phyloP scores from a whole-genome alignment of 768 basidiomycete species.

The Pleurotus citrinopileatus region DNA sequence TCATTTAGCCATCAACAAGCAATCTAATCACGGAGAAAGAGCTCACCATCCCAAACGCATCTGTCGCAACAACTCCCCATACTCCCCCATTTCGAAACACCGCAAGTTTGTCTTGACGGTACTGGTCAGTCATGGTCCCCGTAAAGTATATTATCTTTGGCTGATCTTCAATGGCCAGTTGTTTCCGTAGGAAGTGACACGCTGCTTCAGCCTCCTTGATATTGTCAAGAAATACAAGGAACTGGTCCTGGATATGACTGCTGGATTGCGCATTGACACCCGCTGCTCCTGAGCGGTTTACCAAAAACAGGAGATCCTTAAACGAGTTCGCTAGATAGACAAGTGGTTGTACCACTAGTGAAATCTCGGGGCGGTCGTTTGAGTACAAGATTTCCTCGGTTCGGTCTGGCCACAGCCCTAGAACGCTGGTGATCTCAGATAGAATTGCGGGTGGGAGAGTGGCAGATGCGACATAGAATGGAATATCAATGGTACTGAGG shows the following conservation, averaged over 20 bases:
- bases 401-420: slow-evolving; percentile 9
- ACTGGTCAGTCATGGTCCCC: slow-evolving; percentile 24
- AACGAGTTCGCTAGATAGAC: slow-evolving; percentile 11
- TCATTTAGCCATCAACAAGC: background rate
- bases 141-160: slow-evolving; percentile 24
- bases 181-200: slow-evolving; percentile 12
- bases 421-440: slow-evolving; percentile 12
- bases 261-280: background rate
- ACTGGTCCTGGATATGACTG: no score
- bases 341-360: slow-evolving; percentile 12
- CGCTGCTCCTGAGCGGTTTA: slow-evolving; percentile 8
- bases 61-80: slow-evolving; percentile 22
- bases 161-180: slow-evolving; percentile 9
- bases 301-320: slow-evolving; percentile 14
- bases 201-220: slow-evolving; percentile 18
- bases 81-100: slow-evolving; percentile 13
- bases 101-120: slow-evolving; percentile 15
- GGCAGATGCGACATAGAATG: slow-evolving; percentile 19
- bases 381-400: slow-evolving; percentile 11
- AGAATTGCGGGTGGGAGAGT: slow-evolving; percentile 18
- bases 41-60: slow-evolving; percentile 30
- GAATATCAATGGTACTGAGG: slow-evolving; percentile 6
- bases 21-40: background rate
- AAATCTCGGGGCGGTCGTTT: slow-evolving; percentile 19
- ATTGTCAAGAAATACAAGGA: slow-evolving; percentile 26